phyloP scores from a whole-genome alignment of 2,329 filamentous ascomycete species.

The Fusarium tricinctum region DNA sequence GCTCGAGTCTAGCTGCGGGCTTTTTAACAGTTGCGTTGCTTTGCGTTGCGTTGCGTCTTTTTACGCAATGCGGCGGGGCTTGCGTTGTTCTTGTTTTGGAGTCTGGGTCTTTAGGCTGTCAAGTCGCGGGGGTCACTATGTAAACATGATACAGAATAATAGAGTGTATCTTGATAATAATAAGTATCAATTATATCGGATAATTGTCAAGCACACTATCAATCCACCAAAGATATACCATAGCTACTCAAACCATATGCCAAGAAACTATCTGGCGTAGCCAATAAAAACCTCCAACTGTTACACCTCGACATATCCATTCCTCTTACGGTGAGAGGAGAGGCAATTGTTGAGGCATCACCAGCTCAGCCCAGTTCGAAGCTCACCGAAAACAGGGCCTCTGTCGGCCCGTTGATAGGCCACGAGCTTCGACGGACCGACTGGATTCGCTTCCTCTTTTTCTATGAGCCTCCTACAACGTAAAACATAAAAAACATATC shows the following conservation, averaged over 20 bases:
- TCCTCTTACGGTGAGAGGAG: conserved; percentile 26
- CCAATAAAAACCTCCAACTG: background rate
- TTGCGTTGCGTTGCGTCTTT: conserved; percentile 48
- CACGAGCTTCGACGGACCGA: conserved; percentile 48
- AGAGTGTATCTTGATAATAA: background rate
- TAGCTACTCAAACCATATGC: background rate
- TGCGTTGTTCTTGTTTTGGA: too few relatives aligned
- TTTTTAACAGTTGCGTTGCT: conserved; percentile 45
- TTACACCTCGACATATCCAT: conserved; percentile 19
- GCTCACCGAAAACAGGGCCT: conserved; percentile 37
- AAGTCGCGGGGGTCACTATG: conserved; percentile 22
- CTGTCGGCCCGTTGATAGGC: conserved; percentile 43
- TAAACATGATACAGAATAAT: conserved; percentile 9
- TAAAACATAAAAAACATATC: background rate
- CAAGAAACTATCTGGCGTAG: too few relatives aligned
- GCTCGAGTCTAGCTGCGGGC: conserved; percentile 40
- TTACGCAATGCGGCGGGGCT: conserved; percentile 50
- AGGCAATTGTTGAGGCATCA: conserved; percentile 35
- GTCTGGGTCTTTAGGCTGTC: conserved; percentile 17
- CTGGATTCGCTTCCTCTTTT: conserved; percentile 37
- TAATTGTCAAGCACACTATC: background rate
- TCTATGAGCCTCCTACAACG: background rate
- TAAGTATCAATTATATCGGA: background rate
- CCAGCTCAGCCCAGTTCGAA: conserved; percentile 13
- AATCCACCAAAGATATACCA: conserved; percentile 10